Base-by-base conservation (phyloP, 371 early-diverging fungal genomes). In the Umbelopsis sp. region DNA sequence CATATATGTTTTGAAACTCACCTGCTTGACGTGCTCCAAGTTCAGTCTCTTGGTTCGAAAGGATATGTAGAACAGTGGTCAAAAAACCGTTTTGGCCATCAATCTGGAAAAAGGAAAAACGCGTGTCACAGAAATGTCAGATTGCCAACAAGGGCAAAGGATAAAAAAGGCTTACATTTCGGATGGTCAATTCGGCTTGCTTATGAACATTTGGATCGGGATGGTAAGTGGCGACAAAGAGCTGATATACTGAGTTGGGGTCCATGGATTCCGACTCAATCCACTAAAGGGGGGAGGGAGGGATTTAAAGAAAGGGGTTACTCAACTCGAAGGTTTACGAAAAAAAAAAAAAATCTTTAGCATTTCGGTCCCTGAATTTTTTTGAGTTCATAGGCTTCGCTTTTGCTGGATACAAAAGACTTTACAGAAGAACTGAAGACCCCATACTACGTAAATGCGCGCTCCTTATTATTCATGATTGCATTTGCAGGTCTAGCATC, bases 191-290 rank as follows among this genome's bases (percentile, higher is more conserved):
- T 69, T 94, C 94, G 11, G 92, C 94, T 70, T 89, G 89, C 68
- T 84, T 88, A 74, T 87, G 92, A 20, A 89, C 79, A 74, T 84
- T 85, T n/a, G 88, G 89, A 73, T 93, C 94, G 41, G 93, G 88
- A 79, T 92, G 88, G 78, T 87, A 88, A 12, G 93, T 93, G 18
- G 92, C 88, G 68, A 85, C 87, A 75, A 94, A 92, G 51, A 93
- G 80, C 75, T 88, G 87, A 53, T 85, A 85, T 63, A 88, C 79
- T 44, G 78, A 68, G 70, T 76, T 72, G 67, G 80, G 80, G 75
- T 88, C 84, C 86, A 88, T 88, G 66, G 66, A 25, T 37, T 51
- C 57, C 48, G 77, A 41, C 41, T 41, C 41, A 7, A 41, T 41
- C 41, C 7, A 41, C 41, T 41, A 41, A 41, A 41, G 41, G 41